Conservation (phyloP, 2,329 filamentous ascomycete genomes). For the Aureobasidium sp. region DNA sequence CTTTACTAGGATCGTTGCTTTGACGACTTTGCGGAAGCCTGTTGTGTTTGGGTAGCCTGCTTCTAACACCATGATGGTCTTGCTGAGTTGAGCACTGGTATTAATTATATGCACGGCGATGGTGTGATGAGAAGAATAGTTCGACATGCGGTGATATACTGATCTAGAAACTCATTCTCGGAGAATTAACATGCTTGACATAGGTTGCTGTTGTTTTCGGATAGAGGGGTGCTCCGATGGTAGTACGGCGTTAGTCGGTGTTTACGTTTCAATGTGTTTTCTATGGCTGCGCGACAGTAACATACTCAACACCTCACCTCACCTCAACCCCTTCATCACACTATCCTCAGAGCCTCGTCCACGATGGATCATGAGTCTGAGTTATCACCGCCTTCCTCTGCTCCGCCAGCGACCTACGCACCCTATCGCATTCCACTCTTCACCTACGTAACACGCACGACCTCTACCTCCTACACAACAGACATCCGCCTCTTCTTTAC, state of each 20-base stretch:
- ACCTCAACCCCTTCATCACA: too few species aligned
- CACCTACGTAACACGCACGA: neutral
- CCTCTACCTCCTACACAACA: neutral
- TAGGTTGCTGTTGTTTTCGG: neutral
- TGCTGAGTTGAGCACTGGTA: too few species aligned
- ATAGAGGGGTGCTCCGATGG: neutral
- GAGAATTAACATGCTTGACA: neutral
- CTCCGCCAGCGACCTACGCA: too few species aligned
- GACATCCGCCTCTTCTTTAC: neutral
- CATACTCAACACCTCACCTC: too few species aligned
- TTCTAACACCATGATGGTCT: constrained; percentile 35
- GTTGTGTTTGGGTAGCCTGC: constrained; percentile 36
- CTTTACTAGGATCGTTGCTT: constrained; percentile 37
- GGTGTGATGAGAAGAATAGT: too few species aligned
- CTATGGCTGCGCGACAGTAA: too few species aligned
- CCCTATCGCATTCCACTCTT: neutral
- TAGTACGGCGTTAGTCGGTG: neutral
- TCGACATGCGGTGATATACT: too few species aligned
- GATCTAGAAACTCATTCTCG: neutral
- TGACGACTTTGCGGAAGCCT: constrained; percentile 39
- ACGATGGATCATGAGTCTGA: too few species aligned
- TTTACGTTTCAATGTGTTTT: too few species aligned
- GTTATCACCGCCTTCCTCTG: too few species aligned
- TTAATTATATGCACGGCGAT: too few species aligned
- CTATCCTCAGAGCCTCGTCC: too few species aligned